A percentile compares a stretch with the other conserved stretches of the same genome.
phyloP scores from a whole-genome alignment of 2,329 filamentous ascomycete genomes.

The Penicillium brevicompactum region DNA sequence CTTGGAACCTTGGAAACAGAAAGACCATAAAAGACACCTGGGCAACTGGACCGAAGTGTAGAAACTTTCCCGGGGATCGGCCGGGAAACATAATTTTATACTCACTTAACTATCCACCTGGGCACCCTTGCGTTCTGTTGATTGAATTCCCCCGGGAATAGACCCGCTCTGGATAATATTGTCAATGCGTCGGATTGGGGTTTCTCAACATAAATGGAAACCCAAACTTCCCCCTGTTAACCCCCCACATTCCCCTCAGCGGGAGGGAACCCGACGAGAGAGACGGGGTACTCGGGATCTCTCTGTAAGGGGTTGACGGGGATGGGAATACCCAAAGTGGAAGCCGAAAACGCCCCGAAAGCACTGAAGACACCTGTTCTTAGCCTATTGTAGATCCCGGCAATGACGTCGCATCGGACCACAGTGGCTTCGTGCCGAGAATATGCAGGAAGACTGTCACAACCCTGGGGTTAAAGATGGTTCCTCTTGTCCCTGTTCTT shows the following conservation, averaged over 20 bases:
- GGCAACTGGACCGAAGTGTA: neutral
- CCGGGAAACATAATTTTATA: neutral
- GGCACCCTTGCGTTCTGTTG: neutral
- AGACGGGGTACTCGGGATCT: neutral
- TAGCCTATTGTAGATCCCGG: neutral
- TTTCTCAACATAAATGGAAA: neutral
- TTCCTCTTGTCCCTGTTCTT: too few relatives aligned
- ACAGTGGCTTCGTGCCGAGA: too few relatives aligned
- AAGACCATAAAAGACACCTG: neutral
- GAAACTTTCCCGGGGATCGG: neutral
- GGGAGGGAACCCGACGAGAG: neutral
- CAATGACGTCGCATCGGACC: neutral
- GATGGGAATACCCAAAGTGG: neutral
- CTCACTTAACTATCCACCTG: too few relatives aligned
- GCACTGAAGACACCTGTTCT: neutral
- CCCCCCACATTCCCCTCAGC: neutral
- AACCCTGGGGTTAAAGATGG: too few relatives aligned
- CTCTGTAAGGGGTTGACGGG: neutral
- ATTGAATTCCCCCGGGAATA: neutral
- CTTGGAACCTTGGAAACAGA: neutral
- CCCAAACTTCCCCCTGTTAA: neutral
- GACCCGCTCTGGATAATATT: neutral
- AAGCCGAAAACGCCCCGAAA: neutral
- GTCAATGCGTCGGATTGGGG: neutral
- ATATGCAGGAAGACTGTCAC: too few relatives aligned